Evolutionary conservation across 805 yeast species (phyloP), one percentile per base, ranked within the genome.

Genomic region (Metschnikowia chrysomelidarum): DNA sequence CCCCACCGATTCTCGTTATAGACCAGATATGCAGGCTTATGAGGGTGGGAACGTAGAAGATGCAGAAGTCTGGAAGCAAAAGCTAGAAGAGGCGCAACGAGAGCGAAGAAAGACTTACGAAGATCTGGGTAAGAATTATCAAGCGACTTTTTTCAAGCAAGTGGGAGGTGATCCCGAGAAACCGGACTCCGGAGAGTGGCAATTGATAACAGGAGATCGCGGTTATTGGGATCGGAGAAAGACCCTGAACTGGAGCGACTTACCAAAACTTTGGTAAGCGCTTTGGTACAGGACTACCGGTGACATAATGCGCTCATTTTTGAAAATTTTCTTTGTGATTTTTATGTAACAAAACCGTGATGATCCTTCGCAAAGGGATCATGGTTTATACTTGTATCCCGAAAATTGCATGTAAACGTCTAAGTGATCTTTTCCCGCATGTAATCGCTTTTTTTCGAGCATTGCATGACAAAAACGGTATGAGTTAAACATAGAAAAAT

Each of bases 1-100:
- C 5, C 89, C 89, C 3, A 86, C 93, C 0, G 98, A 93, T 57
- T 84, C 96, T 6, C 76, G 98, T 53, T 60, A 80, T 28, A 75
- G 98, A 53, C 98, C 97, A 0, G 98, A 93, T 57, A 77, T 87
- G 53, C 65, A 75, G 27, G 59, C 67, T 2, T 87, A 87, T 49
- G 95, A 87, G 53, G 55, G 71, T 12, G 93, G 88, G 2, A 65
- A 78, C 15, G 62, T 81, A 8, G 86, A 78, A 14, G 60, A 68
- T 34, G 96, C 98, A 0, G 97, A 91, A 55, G 49, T 44, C 1
- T 45, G 76, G 43, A 93, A 93, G 55, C 56, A 77, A 24, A 62
- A 70, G 23, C 64, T 89, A 13, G 98, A 93, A 55, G 86, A 82
- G 51, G 67, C 64, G 19, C 98, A 93, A 63, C 75, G 98, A 51